Evolutionary conservation across 2,329 filamentous ascomycete species (phyloP), one percentile per base, ranked within the genome.

Genomic region (Teratosphaeriaceae sp.): DNA sequence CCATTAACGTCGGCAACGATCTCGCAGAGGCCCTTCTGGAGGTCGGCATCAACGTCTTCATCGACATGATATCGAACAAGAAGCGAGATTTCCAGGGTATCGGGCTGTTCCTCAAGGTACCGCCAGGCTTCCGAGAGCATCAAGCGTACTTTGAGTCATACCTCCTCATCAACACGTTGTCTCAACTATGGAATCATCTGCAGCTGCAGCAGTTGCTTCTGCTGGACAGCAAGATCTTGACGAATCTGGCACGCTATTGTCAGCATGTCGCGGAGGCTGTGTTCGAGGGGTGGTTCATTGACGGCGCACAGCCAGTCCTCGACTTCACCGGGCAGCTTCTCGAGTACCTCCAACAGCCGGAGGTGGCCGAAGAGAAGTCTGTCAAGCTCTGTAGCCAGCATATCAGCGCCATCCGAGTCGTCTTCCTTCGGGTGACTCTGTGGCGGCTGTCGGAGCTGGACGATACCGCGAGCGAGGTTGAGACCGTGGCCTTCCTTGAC

Each of bases 71-170:
- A 0, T 78, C 95, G 31, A 76, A 76, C 22, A 81, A 88, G 20
- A 95, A 95, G n/a, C n/a, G n/a, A 60, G 92, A 98, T 41, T 98
- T 97, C 58, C 74, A 83, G 2, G 90, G 92, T 0, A 85, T 98
- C 41, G 82, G 84, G 0, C 68, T 98, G 8, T 94, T 87, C 57
- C 70, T 86, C 41, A 95, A 92, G 61, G 84, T 90, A 0, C 92
- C 94, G 1, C 88, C 92, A 1, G 89, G 90, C 0, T 95, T 94
- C 57, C 80, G 90, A 53, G 92, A 97, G 60, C 88, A 97, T 54
- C 89, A 96, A 57, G 88, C 88, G 0, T 94, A 89, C 61, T 96
- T 98, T 52, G 88, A 94, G 59, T 94, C 92, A 0, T 96, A 89
- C 59, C 70, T 97, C 2, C 70, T 97, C 16, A 79, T 82, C 21